phyloP scores from a whole-genome alignment of 2,329 filamentous ascomycete species.

The Diaporthe destruens region DNA sequence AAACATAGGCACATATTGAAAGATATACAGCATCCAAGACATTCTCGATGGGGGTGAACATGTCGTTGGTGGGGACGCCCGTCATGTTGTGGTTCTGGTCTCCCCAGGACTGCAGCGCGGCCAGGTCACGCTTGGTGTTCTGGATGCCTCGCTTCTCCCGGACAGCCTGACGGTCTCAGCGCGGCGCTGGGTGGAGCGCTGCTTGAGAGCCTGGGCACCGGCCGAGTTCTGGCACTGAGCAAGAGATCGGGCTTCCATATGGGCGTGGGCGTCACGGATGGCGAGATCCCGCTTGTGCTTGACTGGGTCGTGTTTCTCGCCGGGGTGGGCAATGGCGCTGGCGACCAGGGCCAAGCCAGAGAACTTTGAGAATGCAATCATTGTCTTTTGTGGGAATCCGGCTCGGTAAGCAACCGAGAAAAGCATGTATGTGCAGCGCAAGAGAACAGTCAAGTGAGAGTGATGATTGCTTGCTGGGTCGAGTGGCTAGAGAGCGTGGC shows the following conservation, averaged over 20 bases:
- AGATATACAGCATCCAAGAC: constrained; percentile 48
- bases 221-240: constrained; percentile 49
- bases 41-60: constrained; percentile 51
- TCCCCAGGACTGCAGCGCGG: constrained; percentile 51
- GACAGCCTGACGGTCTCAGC: constrained; percentile 53
- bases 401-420: background rate
- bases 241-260: constrained; percentile 48
- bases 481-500: constrained; percentile 13
- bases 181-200: constrained; percentile 56
- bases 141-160: constrained; percentile 54
- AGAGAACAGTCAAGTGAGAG: constrained; percentile 12
- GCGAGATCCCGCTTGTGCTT: constrained; percentile 52
- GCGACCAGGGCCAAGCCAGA: constrained; percentile 43
- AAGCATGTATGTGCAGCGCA: background rate
- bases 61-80: constrained; percentile 46
- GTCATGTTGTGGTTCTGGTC: constrained; percentile 52
- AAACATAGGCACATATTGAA: background rate
- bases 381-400: background rate
- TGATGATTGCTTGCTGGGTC: constrained; percentile 5
- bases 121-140: constrained; percentile 51
- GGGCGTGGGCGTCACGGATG: constrained; percentile 50
- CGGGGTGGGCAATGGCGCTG: constrained; percentile 50
- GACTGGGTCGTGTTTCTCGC: constrained; percentile 48
- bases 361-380: constrained; percentile 39
- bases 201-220: constrained; percentile 54